phyloP scores from a whole-genome alignment of 2,329 filamentous ascomycete genomes.

The Fusarium austroafricanum region DNA sequence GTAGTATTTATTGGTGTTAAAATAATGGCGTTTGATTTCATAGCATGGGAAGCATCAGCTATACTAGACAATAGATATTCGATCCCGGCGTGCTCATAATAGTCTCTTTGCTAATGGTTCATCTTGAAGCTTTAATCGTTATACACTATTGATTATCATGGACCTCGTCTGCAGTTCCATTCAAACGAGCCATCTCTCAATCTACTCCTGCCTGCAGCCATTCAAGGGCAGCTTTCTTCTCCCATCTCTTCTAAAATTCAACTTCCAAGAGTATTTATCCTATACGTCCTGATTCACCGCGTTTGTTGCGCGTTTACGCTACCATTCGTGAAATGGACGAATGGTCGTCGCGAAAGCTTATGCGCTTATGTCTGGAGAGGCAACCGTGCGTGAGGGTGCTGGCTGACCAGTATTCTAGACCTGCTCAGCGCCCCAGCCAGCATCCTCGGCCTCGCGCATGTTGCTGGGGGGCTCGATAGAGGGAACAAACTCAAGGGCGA shows the following conservation, averaged over 20 bases:
- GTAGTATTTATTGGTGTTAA: background rate
- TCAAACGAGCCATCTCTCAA: conserved; percentile 20
- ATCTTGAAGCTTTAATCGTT: conserved; percentile 18
- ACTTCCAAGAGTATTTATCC: conserved; percentile 4
- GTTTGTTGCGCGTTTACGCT: conserved; percentile 22
- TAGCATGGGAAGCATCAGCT: conserved; percentile 17
- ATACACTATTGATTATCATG: conserved; percentile 24
- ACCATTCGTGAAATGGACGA: conserved; percentile 11
- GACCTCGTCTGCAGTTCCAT: conserved; percentile 16
- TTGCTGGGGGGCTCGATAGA: conserved; percentile 83
- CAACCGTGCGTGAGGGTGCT: background rate
- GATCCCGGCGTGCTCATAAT: conserved; percentile 1
- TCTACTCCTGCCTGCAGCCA: conserved; percentile 26
- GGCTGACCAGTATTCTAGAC: conserved; percentile 61
- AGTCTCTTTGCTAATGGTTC: conserved; percentile 14
- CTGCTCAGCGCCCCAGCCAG: conserved; percentile 81
- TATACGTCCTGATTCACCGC: conserved; percentile 24
- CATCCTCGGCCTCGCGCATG: conserved; percentile 79
- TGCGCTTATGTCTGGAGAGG: conserved; percentile 18
- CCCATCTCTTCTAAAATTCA: conserved; percentile 18
- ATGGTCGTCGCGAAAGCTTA: conserved; percentile 13
- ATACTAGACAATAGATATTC: conserved; percentile 23
- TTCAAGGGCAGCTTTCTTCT: conserved; percentile 22
- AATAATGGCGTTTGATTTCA: conserved; percentile 24
- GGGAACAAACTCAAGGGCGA: conserved; percentile 79